Conservation (phyloP, 169 alveolate species). For the Perkinsus chesapeaki region DNA sequence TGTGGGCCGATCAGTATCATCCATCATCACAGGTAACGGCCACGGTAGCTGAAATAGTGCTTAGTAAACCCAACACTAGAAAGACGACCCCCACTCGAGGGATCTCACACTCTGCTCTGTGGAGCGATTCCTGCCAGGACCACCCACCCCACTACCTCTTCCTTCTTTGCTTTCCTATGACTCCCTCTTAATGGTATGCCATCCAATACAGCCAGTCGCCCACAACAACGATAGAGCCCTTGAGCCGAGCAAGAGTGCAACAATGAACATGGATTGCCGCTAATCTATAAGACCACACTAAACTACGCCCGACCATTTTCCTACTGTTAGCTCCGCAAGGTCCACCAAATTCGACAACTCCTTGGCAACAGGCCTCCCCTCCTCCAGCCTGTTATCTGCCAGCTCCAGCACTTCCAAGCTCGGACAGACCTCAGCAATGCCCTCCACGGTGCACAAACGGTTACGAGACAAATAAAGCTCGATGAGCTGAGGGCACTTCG, state of each 20-base stretch:
- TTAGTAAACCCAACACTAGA: no score
- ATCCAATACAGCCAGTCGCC: neutral
- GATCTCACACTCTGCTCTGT: no score
- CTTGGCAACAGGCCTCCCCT: neutral
- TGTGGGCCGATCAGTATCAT: neutral
- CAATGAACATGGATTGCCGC: neutral
- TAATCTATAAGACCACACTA: no score
- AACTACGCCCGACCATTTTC: no score
- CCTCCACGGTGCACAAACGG: neutral
- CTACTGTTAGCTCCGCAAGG: neutral
- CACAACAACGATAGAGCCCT: neutral
- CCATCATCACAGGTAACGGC: no score
- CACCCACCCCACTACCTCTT: neutral
- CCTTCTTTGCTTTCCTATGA: neutral
- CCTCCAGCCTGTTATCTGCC: neutral
- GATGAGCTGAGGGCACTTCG: neutral
- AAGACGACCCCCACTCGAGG: no score
- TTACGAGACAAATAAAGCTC: neutral
- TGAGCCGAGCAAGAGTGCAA: neutral
- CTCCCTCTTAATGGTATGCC: neutral
- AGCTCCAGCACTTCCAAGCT: neutral
- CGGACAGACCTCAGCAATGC: neutral
- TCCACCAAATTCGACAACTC: neutral
- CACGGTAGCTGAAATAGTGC: no score
- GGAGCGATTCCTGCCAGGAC: neutral